Percentiles rank a stretch among this genome's conserved stretches.
Evolutionary conservation across 176 grass and related monocot species (phyloP).

Genomic region (Dendrocalamus sinicus): DNA sequence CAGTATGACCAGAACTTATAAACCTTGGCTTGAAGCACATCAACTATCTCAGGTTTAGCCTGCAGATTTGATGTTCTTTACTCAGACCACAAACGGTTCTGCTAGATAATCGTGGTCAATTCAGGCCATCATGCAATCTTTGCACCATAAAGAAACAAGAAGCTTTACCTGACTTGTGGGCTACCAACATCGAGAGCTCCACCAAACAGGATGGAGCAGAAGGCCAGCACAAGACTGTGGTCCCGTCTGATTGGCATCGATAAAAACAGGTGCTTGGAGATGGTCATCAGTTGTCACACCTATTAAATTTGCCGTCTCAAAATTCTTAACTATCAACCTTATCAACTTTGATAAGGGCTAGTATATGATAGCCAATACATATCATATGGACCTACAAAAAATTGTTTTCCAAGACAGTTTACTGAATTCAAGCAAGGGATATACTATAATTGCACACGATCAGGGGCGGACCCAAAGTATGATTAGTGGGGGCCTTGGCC

Average conservation of each 20-base stretch:
- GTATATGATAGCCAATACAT: background rate
- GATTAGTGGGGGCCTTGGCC: no score
- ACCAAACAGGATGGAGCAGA: constrained; percentile 41
- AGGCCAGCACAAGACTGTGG: constrained; percentile 40
- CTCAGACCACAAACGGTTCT: background rate
- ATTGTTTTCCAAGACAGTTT: constrained; percentile 38
- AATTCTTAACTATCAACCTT: constrained; percentile 16
- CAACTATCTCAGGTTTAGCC: background rate
- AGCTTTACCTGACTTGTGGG: constrained; percentile 30
- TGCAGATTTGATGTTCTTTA: background rate
- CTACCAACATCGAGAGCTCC: constrained; percentile 53
- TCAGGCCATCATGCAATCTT: constrained; percentile 20
- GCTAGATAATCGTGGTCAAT: constrained; percentile 47
- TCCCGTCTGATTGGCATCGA: constrained; percentile 41
- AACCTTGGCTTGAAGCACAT: background rate
- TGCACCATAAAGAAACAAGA: constrained; percentile 46
- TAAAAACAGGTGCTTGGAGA: constrained; percentile 46
- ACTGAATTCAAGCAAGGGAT: constrained; percentile 44
- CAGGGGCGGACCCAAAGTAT: no score
- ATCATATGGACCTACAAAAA: constrained; percentile 17
- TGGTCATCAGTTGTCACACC: constrained; percentile 36
- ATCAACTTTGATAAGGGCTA: background rate
- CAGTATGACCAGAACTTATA: background rate
- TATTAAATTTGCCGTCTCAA: constrained; percentile 19
- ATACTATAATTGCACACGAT: no score